A percentile compares a stretch with the other conserved stretches of the same genome.
Conservation (phyloP, 257 asterid species). For the Henckelia pumila region DNA sequence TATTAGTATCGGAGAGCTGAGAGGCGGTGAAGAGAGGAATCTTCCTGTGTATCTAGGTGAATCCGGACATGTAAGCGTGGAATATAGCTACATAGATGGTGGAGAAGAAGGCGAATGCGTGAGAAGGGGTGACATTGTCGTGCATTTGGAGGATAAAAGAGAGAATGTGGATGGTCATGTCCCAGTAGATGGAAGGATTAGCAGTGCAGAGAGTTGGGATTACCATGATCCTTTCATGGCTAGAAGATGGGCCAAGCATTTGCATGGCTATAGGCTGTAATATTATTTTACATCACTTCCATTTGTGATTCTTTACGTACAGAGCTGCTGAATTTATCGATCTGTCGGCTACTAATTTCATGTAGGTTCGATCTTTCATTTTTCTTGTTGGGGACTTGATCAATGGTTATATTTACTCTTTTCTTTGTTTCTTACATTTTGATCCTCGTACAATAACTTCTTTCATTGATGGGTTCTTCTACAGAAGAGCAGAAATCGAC, state of each 20-base stretch:
- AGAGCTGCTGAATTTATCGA: slow-evolving; percentile 21
- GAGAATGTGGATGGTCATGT: slow-evolving; percentile 32
- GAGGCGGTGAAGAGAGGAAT: slow-evolving; percentile 85
- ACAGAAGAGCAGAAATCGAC: too few species aligned
- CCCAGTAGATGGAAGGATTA: slow-evolving; percentile 51
- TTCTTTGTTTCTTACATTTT: background rate
- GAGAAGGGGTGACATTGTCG: slow-evolving; percentile 52
- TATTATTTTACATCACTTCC: background rate
- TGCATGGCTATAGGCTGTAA: slow-evolving; percentile 74
- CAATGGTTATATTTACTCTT: background rate
- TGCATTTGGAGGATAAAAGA: slow-evolving; percentile 44
- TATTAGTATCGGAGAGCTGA: slow-evolving; percentile 64
- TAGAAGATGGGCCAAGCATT: slow-evolving; percentile 96
- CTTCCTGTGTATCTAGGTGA: slow-evolving; percentile 51
- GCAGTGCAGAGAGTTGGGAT: slow-evolving; percentile 80
- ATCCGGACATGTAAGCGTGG: slow-evolving; percentile 42
- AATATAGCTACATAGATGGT: slow-evolving; percentile 69
- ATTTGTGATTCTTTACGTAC: slow-evolving; percentile 16
- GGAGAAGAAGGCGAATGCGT: slow-evolving; percentile 48
- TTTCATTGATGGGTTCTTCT: too few species aligned
- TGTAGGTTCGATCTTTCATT: background rate
- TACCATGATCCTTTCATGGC: slow-evolving; percentile 88
- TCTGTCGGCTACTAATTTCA: background rate
- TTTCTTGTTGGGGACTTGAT: background rate
- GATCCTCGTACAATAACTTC: background rate